Evolutionary conservation across 139 green algal genomes (phyloP).

Genomic region (Astrephomene gubernaculifera): DNA sequence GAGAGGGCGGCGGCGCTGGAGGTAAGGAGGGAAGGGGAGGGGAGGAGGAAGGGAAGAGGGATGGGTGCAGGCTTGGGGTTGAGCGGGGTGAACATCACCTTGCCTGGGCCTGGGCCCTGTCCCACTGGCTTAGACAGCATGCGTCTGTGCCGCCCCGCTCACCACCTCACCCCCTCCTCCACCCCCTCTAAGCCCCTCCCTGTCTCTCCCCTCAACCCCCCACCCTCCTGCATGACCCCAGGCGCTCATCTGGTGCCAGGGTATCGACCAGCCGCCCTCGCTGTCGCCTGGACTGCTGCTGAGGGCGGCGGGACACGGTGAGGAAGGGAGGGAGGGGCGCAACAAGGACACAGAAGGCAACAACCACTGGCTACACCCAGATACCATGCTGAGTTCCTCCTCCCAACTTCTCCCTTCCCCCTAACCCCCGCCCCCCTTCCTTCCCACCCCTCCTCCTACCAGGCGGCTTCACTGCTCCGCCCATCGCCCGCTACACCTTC

Average conservation of each 20-base stretch:
- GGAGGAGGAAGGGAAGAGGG: no score
- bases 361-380: background rate
- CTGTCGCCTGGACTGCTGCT: constrained; percentile 46
- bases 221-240: background rate
- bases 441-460: background rate
- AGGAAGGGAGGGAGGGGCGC: background rate
- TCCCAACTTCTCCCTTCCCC: background rate
- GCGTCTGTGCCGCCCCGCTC: no score
- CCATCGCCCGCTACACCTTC: constrained; percentile 57
- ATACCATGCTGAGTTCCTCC: background rate
- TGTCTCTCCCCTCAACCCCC: background rate
- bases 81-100: no score
- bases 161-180: background rate
- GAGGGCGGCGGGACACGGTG: constrained; percentile 46
- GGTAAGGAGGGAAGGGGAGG: background rate
- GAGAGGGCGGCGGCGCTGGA: constrained; percentile 34
- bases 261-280: constrained; percentile 10
- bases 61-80: no score
- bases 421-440: background rate
- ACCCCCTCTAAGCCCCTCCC: background rate
- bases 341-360: background rate
- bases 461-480: constrained; percentile 51
- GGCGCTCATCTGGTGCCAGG: constrained; percentile 63
- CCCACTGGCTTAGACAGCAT: no score
- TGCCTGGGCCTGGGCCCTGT: no score